phyloP scores from a whole-genome alignment of 2,329 filamentous ascomycete genomes.

The Colletotrichum nymphaeae region DNA sequence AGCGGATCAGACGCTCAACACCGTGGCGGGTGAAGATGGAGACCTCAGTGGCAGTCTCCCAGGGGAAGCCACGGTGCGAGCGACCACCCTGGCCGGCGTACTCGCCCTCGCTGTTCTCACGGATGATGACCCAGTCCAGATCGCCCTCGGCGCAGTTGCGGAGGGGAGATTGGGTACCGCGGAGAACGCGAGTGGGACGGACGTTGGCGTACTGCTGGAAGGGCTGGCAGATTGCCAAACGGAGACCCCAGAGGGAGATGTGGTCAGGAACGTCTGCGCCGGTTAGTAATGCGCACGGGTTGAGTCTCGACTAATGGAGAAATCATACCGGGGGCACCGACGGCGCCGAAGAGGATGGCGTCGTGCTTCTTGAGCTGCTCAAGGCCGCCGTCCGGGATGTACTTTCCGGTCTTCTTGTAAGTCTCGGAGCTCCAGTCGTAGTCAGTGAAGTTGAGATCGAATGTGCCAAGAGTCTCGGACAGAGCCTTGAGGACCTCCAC shows the following conservation, averaged over 20 bases:
- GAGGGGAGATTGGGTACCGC: constrained; percentile 68
- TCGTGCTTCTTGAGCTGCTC: constrained; percentile 42
- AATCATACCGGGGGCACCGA: constrained; percentile 40
- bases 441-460: constrained; percentile 70
- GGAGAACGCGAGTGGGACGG: constrained; percentile 69
- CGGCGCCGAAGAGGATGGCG: constrained; percentile 46
- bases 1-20: constrained; percentile 70
- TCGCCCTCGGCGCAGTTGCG: constrained; percentile 59
- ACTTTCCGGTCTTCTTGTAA: constrained; percentile 74
- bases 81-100: constrained; percentile 73
- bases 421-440: constrained; percentile 76
- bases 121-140: constrained; percentile 74
- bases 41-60: constrained; percentile 71
- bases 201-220: constrained; percentile 76
- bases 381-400: constrained; percentile 71
- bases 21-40: constrained; percentile 71
- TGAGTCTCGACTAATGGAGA: background rate
- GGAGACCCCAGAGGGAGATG: constrained; percentile 73
- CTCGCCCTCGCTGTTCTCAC: constrained; percentile 75
- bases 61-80: constrained; percentile 65
- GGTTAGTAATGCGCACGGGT: background rate
- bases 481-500: constrained; percentile 70
- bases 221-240: constrained; percentile 71
- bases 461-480: constrained; percentile 62
- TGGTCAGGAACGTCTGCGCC: constrained; percentile 70